Evolutionary conservation across 2,329 filamentous ascomycete genomes (phyloP).

Genomic region (Diplodia corticola): DNA sequence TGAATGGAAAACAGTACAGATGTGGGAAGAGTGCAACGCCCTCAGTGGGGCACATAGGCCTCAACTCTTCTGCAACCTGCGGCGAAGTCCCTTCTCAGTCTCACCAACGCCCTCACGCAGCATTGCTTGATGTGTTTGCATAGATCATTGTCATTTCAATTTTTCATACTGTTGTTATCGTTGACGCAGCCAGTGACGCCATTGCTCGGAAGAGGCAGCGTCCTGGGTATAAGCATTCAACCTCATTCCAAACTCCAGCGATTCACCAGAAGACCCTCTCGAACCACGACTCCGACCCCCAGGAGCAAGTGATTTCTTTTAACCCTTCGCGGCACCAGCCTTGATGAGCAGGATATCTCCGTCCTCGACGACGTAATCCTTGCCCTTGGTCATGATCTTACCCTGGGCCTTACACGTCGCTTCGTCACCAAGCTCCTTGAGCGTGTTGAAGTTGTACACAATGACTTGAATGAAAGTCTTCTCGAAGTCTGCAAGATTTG

Average conservation of each 20-base stretch:
- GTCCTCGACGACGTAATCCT: constrained; percentile 89
- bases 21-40: no score
- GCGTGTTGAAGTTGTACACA: constrained; percentile 81
- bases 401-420: constrained; percentile 86
- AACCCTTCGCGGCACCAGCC: constrained; percentile 77
- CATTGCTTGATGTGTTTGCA: background rate
- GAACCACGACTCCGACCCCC: constrained; percentile 12
- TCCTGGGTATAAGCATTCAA: constrained; percentile 22
- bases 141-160: constrained; percentile 13
- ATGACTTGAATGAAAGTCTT: constrained; percentile 99
- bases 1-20: no score
- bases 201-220: constrained; percentile 21
- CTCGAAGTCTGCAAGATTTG: constrained; percentile 72
- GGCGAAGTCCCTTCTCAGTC: no score
- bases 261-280: background rate
- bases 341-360: constrained; percentile 86
- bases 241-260: constrained; percentile 19
- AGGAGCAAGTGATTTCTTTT: constrained; percentile 28
- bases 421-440: constrained; percentile 90
- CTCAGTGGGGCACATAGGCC: no score
- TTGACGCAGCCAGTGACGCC: constrained; percentile 21
- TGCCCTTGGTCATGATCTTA: constrained; percentile 98
- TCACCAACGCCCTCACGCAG: background rate
- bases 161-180: constrained; percentile 7
- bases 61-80: no score